Conservation (phyloP, 202 grass and related monocot genomes). For the Eragrostis tef region DNA sequence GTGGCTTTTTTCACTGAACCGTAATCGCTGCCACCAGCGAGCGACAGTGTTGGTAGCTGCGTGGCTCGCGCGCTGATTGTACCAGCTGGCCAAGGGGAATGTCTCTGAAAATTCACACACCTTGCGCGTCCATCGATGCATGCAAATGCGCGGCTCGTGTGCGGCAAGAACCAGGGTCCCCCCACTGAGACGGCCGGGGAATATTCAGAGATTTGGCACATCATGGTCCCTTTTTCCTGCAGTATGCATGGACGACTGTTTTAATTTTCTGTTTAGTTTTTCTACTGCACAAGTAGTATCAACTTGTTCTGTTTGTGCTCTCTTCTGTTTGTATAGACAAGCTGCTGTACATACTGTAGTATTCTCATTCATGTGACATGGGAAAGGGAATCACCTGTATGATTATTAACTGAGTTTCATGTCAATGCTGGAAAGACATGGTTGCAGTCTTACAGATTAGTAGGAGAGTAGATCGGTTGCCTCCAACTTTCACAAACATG, state of each 20-base stretch:
- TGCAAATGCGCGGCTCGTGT: constrained; percentile 18
- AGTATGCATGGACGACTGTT: neutral
- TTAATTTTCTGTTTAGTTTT: neutral
- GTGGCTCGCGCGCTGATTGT: neutral
- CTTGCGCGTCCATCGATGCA: neutral
- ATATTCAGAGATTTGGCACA: constrained; percentile 55
- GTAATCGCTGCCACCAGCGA: neutral
- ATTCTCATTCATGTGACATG: neutral
- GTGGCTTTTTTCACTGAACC: neutral
- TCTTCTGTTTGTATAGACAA: neutral
- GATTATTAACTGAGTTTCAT: neutral
- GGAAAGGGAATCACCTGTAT: neutral
- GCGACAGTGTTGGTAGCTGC: neutral
- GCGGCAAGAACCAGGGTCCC: constrained; percentile 8
- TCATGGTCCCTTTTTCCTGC: constrained; percentile 43
- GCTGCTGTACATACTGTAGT: no score
- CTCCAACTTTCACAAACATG: neutral
- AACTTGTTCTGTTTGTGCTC: neutral
- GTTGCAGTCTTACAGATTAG: no score
- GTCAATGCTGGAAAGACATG: neutral
- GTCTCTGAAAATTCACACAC: neutral
- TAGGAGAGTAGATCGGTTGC: no score
- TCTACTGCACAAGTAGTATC: neutral
- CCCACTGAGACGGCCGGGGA: constrained; percentile 36
- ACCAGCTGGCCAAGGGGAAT: constrained; percentile 1